Percentiles rank a stretch among this genome's conserved stretches.
phyloP scores from a whole-genome alignment of 495 filamentous ascomycete species.

The Poronia punctata region DNA sequence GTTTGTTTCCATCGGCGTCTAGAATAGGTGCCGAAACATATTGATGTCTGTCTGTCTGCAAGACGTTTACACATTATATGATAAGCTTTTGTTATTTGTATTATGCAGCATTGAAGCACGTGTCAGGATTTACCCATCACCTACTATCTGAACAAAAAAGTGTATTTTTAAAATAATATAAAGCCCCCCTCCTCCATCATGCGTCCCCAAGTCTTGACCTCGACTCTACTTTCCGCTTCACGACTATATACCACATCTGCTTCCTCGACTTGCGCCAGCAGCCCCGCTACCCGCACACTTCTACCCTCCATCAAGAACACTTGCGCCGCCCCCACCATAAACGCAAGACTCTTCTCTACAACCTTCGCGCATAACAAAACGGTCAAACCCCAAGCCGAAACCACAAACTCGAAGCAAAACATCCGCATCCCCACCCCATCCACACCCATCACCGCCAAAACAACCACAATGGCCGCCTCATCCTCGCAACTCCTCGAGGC shows the following conservation, averaged over 20 bases:
- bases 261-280: constrained; percentile 6
- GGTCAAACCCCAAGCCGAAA: constrained; percentile 7
- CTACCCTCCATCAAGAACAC: neutral
- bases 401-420: constrained; percentile 2
- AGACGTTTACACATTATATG: no score
- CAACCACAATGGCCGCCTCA: constrained; percentile 14
- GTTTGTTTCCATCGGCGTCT: no score
- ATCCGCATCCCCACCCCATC: constrained; percentile 5
- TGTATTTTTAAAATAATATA: constrained; percentile 20
- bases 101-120: no score
- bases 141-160: neutral
- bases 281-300: constrained; percentile 8
- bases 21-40: no score
- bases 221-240: constrained; percentile 19
- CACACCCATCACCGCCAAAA: constrained; percentile 11
- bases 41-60: no score
- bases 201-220: constrained; percentile 22
- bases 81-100: no score
- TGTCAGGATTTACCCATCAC: no score
- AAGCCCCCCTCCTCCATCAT: no score
- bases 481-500: constrained; percentile 43
- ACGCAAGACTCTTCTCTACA: constrained; percentile 17
- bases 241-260: constrained; percentile 17
- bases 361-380: constrained; percentile 9
- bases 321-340: constrained; percentile 8